Conservation (phyloP, 805 yeast genomes). For the Nakazawaea siamensis region DNA sequence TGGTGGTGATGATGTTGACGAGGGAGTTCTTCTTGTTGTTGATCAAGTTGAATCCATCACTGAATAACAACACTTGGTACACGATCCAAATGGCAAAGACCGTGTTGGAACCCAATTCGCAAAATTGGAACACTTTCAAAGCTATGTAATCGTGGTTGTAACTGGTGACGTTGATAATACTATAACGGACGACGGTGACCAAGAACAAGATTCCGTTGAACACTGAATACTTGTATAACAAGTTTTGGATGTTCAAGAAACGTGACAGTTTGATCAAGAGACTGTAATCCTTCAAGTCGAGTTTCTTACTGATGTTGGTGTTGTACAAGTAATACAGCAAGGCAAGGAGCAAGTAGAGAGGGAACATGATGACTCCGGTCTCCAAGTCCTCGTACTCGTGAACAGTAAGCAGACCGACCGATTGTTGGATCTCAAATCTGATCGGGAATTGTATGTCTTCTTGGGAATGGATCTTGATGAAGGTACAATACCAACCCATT, state of each 20-base stretch:
- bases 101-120: slow-evolving; percentile 16
- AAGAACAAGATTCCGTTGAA: slow-evolving; percentile 2
- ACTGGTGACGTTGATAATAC: slow-evolving; percentile 12
- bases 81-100: slow-evolving; percentile 22
- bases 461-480: slow-evolving; percentile 3
- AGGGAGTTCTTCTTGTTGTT: slow-evolving; percentile 12
- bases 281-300: slow-evolving; percentile 6
- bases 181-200: slow-evolving; percentile 6
- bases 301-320: not conserved
- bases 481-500: slow-evolving; percentile 10
- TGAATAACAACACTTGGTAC: slow-evolving; percentile 22
- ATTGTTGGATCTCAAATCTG: slow-evolving; percentile 9
- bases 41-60: slow-evolving; percentile 19
- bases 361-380: slow-evolving; percentile 5
- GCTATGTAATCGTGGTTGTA: slow-evolving; percentile 16
- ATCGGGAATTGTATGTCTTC: slow-evolving; percentile 3
- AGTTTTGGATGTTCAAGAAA: slow-evolving; percentile 4
- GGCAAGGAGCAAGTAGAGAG: slow-evolving; percentile 1
- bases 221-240: slow-evolving; percentile 5
- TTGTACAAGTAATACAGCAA: slow-evolving; percentile 1
- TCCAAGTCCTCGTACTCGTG: slow-evolving; percentile 10
- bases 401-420: slow-evolving; percentile 9
- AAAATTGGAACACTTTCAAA: slow-evolving; percentile 16
- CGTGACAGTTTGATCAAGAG: slow-evolving; percentile 3
- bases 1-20: slow-evolving; percentile 12